Base-by-base conservation (phyloP, 768 basidiomycete genomes). In the Leucocoprinus birnbaumii region DNA sequence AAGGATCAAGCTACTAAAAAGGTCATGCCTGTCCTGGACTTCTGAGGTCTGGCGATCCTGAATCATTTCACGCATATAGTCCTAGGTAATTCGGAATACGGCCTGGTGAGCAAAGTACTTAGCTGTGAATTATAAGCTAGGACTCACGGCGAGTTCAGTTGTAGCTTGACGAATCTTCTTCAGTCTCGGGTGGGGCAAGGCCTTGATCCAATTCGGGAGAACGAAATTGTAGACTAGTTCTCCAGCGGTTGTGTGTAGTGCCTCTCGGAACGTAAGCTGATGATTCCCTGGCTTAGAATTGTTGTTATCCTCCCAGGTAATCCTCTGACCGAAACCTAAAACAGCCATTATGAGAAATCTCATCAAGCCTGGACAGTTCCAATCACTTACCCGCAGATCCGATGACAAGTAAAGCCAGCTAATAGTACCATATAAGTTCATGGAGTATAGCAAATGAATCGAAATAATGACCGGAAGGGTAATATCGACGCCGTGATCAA, bases 381-480 rank as follows among this genome's bases (percentile, higher is more conserved):
- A 24, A 19, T 21, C 1, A 58, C 62, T 25, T 57, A 78, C 79
- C 82, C 57, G 83, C 83, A 2, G 73, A 73, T 25, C 81, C 73
- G 52, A 85, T 80, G 27, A 83, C 75, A 49, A 80, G 78, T 2
- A 84, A 73, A 0, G 83, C 77, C 38, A 83, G 74, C 83, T 84
- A 40, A 7, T n/a, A 34, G n/a, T 9, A 21, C 21, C 27, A 45
- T 5, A 11, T 22, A 26, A 22, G 38, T 6, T 43, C 26, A 19
- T 44, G 21, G 34, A 40, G 14, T 24, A 5, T 11, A 31, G 31
- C 31, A 31, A 5, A 31, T 31, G 11, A 5, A 11, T 31, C 31
- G 11, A 31, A 11, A 11, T 18, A 43, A 76, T 49, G 51, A 84
- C 84, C 7, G 80, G 80, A 3, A 80, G 62, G 0, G 84, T 85